phyloP scores from a whole-genome alignment of 345 rosid genomes.

The Eucalyptus polyanthemos region DNA sequence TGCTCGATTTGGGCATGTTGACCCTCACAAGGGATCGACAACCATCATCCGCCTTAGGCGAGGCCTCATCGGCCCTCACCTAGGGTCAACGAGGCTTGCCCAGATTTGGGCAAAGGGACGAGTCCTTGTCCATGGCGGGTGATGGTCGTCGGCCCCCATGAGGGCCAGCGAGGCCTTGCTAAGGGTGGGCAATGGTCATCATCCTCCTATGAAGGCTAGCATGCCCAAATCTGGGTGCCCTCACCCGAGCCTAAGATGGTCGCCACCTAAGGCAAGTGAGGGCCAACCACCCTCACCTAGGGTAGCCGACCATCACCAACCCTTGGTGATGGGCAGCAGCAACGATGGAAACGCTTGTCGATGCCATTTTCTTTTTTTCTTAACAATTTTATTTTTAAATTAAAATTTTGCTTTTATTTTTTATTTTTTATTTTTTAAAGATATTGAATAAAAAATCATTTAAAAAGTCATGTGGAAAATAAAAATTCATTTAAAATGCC shows the following conservation, averaged over 20 bases:
- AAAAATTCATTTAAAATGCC: too few relatives aligned
- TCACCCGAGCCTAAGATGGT: fast-evolving
- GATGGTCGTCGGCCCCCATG: fast-evolving
- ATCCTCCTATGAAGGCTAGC: fast-evolving
- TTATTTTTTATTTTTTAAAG: too few relatives aligned
- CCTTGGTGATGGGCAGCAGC: fast-evolving
- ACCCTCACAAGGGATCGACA: fast-evolving
- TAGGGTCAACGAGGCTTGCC: fast-evolving
- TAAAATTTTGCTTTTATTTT: too few relatives aligned
- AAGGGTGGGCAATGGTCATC: too few relatives aligned
- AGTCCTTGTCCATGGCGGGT: too few relatives aligned
- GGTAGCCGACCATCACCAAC: fast-evolving
- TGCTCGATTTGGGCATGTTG: fast-evolving
- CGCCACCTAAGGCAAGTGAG: fast-evolving
- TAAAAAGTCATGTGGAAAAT: too few relatives aligned
- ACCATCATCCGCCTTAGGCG: fast-evolving
- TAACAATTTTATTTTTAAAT: too few relatives aligned
- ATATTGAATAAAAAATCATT: too few relatives aligned
- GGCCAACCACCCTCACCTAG: too few relatives aligned
- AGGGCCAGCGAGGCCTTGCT: fast-evolving
- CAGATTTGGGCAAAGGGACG: fast-evolving
- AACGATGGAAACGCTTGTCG: fast-evolving
- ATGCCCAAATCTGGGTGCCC: too few relatives aligned
- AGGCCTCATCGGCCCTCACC: fast-evolving
- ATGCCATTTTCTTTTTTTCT: too few relatives aligned